Percentiles rank a stretch among this genome's conserved stretches.
Evolutionary conservation across 345 rosid genomes (phyloP).

Genomic region (Salix exigua): DNA sequence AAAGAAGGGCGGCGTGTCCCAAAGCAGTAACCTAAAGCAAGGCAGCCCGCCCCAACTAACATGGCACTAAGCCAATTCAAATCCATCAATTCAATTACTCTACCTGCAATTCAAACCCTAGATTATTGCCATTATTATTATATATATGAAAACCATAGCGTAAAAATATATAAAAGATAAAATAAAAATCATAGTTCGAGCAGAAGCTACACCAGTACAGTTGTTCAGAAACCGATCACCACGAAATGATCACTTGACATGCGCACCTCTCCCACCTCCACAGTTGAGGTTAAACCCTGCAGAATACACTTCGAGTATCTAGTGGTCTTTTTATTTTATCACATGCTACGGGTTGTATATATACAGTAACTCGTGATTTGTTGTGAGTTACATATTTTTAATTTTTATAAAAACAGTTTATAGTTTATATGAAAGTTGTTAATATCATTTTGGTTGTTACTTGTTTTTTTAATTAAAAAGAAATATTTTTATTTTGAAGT

Average conservation of each 20-base stretch:
- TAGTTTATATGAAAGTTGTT: no score
- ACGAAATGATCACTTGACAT: not conserved
- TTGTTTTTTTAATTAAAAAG: no score
- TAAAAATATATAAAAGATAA: not conserved
- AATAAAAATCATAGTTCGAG: not conserved
- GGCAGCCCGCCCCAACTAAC: constrained; percentile 73
- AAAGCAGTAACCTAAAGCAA: constrained; percentile 79
- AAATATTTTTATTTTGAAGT: no score
- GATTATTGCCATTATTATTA: not conserved
- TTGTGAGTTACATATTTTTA: no score
- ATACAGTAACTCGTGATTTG: no score
- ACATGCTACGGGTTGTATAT: no score
- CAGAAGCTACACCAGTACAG: not conserved
- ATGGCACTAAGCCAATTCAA: constrained; percentile 76
- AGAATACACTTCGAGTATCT: not conserved
- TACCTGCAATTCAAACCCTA: not conserved
- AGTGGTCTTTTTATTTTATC: not conserved
- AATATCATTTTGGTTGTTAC: no score
- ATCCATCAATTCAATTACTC: constrained; percentile 43
- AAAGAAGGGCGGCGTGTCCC: constrained; percentile 48
- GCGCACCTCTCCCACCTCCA: not conserved
- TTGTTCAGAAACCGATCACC: no score
- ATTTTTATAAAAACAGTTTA: no score
- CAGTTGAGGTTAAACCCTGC: not conserved
- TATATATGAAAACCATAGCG: not conserved